phyloP scores from a whole-genome alignment of 208 protist species.

The Trypanosomatidae sp. region DNA sequence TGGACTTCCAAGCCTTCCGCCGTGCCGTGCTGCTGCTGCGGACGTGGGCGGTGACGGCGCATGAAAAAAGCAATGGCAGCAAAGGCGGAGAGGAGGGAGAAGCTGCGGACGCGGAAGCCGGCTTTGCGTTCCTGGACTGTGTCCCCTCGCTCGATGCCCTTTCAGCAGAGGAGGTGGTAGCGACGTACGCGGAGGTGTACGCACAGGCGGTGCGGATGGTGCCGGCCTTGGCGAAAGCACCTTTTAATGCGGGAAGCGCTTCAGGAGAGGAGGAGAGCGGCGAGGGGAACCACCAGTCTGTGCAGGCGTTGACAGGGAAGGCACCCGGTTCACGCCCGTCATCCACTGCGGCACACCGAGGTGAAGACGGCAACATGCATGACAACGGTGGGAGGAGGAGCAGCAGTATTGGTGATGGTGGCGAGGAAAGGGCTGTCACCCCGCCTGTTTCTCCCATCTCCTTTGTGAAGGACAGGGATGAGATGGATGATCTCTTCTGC shows the following conservation, averaged over 20 bases:
- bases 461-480: background rate
- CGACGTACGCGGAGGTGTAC: slow-evolving; percentile 35
- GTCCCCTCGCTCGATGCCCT: slow-evolving; percentile 45
- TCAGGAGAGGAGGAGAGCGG: background rate
- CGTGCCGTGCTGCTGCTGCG: slow-evolving; percentile 60
- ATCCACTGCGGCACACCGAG: no score
- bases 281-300: background rate
- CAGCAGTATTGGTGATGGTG: background rate
- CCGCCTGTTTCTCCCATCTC: slow-evolving; percentile 27
- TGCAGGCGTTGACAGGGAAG: no score
- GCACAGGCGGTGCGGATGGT: slow-evolving; percentile 24
- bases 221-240: slow-evolving; percentile 19
- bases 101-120: background rate
- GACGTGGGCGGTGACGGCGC: slow-evolving; percentile 31
- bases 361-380: no score
- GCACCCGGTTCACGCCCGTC: no score
- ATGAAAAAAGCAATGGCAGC: background rate
- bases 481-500: slow-evolving; percentile 7
- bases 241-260: background rate
- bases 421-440: background rate
- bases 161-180: slow-evolving; percentile 36
- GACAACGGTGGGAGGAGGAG: background rate
- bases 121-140: slow-evolving; percentile 25
- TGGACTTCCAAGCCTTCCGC: slow-evolving; percentile 63
- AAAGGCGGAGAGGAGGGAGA: background rate